Evolutionary conservation across 163 green algal species (phyloP).

Genomic region (Smithsoniella earleae): DNA sequence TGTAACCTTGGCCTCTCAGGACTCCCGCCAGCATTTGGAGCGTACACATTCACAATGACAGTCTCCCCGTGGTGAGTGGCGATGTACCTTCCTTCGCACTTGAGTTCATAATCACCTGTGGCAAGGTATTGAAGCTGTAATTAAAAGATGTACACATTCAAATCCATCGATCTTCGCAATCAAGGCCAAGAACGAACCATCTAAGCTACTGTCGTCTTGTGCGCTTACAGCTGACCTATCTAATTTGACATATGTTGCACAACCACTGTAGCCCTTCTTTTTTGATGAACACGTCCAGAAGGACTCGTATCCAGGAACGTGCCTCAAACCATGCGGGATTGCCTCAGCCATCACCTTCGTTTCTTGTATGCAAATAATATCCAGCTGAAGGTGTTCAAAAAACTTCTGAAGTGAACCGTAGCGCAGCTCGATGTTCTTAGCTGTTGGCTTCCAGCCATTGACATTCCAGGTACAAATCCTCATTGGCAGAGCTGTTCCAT

Average conservation of each 20-base stretch:
- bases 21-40: conserved; percentile 16
- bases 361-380: conserved; percentile 28
- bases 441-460: conserved; percentile 9
- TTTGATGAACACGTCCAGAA: conserved; percentile 3
- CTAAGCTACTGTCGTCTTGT: neutral
- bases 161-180: no score
- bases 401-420: conserved; percentile 12
- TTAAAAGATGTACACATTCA: no score
- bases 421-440: conserved; percentile 27
- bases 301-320: conserved; percentile 21
- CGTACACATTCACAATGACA: conserved; percentile 19
- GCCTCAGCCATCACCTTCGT: conserved; percentile 7
- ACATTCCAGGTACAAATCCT: conserved; percentile 15
- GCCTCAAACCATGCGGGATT: neutral
- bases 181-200: no score
- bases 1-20: neutral
- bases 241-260: conserved; percentile 15
- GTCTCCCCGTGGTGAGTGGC: conserved; percentile 9
- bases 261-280: conserved; percentile 25
- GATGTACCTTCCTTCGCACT: neutral
- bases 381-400: neutral
- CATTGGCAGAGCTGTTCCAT: no score
- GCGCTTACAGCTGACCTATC: neutral
- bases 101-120: neutral
- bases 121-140: no score